A percentile compares a stretch with the other conserved stretches of the same genome.
phyloP scores from a whole-genome alignment of 495 filamentous ascomycete genomes.

The Daldinia caldariorum region DNA sequence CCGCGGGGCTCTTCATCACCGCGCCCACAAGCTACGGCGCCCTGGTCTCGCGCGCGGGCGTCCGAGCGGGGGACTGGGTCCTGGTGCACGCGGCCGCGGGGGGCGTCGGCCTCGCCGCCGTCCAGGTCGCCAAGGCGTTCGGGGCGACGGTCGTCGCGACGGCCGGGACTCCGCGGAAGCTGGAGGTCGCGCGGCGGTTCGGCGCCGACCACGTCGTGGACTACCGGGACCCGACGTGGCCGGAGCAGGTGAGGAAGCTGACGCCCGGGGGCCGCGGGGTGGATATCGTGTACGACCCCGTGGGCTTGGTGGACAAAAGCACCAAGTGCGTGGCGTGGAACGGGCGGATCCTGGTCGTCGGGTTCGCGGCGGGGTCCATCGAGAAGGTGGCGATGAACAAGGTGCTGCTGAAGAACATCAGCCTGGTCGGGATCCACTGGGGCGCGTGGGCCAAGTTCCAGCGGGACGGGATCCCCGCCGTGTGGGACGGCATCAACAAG shows the following conservation, averaged over 20 bases:
- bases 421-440: constrained; percentile 90
- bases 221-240: constrained; percentile 78
- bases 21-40: constrained; percentile 90
- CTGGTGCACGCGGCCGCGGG: constrained; percentile 93
- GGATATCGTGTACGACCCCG: constrained; percentile 88
- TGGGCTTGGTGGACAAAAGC: constrained; percentile 82
- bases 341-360: constrained; percentile 84
- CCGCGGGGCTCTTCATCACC: constrained; percentile 90
- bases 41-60: constrained; percentile 77
- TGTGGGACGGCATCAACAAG: constrained; percentile 85
- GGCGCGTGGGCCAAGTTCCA: constrained; percentile 81
- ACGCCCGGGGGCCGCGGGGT: constrained; percentile 76
- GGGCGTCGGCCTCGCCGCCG: constrained; percentile 89
- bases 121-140: constrained; percentile 90
- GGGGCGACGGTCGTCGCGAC: constrained; percentile 92
- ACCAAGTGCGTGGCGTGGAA: constrained; percentile 94
- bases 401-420: constrained; percentile 93
- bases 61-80: constrained; percentile 84
- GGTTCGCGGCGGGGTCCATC: constrained; percentile 88
- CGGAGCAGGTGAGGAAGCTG: constrained; percentile 78
- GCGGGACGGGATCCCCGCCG: constrained; percentile 71
- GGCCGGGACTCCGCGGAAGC: constrained; percentile 79
- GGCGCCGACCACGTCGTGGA: constrained; percentile 87
- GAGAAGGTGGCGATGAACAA: constrained; percentile 94
- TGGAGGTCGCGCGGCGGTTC: constrained; percentile 77